phyloP scores from a whole-genome alignment of 2,329 filamentous ascomycete species.

The Periconia macrospinosa region DNA sequence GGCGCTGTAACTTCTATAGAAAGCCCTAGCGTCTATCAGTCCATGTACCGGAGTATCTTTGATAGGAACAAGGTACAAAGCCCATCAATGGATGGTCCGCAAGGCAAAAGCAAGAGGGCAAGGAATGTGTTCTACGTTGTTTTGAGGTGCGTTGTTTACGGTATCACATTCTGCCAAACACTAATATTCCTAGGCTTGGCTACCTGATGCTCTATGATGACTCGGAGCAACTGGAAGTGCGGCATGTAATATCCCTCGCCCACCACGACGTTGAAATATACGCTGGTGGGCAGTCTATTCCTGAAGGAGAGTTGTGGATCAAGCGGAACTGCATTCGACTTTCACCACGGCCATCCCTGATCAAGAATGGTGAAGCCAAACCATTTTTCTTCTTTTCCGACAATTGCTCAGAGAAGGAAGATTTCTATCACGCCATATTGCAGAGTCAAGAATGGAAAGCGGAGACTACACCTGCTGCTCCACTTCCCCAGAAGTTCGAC shows the following conservation, averaged over 20 bases:
- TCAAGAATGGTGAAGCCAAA: conserved; percentile 65
- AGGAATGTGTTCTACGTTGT: conserved; percentile 94
- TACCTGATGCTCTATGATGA: conserved; percentile 98
- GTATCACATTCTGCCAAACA: not conserved
- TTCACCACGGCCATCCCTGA: conserved; percentile 63
- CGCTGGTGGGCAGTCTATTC: conserved; percentile 74
- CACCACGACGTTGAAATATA: conserved; percentile 86
- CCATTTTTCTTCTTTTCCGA: conserved; percentile 95
- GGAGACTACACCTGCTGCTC: conserved; percentile 50
- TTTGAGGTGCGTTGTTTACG: conserved; percentile 61
- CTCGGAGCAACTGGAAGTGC: conserved; percentile 89
- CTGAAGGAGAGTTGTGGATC: conserved; percentile 92
- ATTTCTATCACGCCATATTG: conserved; percentile 93
- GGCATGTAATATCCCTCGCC: conserved; percentile 90
- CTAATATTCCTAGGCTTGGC: conserved; percentile 57
- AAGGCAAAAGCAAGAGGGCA: conserved; percentile 60
- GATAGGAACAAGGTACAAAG: conserved; percentile 68
- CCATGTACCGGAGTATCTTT: conserved; percentile 96
- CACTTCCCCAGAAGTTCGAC: conserved; percentile 77
- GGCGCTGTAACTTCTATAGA: conserved; percentile 76
- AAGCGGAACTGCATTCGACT: conserved; percentile 89
- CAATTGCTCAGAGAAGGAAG: conserved; percentile 94
- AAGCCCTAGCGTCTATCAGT: conserved; percentile 94
- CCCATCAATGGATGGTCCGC: conserved; percentile 57
- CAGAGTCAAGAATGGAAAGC: conserved; percentile 76